Percentiles rank a stretch among this genome's conserved stretches.
Evolutionary conservation across 306 rosid species (phyloP).

Genomic region (Parietaria judaica): DNA sequence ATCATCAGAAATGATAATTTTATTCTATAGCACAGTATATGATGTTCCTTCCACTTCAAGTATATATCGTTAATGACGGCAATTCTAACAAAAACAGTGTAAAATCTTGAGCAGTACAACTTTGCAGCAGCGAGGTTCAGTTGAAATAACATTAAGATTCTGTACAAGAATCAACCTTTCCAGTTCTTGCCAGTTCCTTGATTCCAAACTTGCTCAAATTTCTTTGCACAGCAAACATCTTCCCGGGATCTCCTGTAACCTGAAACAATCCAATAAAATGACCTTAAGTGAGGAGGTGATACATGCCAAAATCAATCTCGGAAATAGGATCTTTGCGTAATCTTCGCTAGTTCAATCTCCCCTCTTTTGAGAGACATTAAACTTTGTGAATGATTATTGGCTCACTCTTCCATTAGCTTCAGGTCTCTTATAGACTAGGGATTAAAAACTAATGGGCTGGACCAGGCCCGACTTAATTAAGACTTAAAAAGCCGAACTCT

Average conservation of each 20-base stretch:
- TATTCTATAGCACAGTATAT: neutral
- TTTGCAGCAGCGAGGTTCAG: neutral
- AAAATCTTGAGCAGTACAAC: neutral
- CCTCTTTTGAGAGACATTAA: no score
- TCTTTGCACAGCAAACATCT: constrained; percentile 45
- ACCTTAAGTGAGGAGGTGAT: neutral
- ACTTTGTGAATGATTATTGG: no score
- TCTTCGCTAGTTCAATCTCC: no score
- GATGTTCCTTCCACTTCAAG: neutral
- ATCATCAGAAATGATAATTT: neutral
- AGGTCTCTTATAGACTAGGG: no score
- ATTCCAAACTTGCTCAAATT: constrained; percentile 48
- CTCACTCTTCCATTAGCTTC: no score
- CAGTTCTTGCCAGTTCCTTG: constrained; percentile 50
- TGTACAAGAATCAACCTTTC: constrained; percentile 28
- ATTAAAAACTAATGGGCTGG: no score
- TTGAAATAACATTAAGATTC: neutral
- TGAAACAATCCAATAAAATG: constrained; percentile 19
- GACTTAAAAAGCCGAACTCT: no score
- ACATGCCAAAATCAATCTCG: no score
- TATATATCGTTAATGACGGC: neutral
- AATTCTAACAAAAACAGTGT: neutral
- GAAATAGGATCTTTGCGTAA: no score
- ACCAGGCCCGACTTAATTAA: no score
- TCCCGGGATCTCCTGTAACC: constrained; percentile 65